phyloP scores from a whole-genome alignment of 176 grass and related monocot species.

The Oryza longistaminata region DNA sequence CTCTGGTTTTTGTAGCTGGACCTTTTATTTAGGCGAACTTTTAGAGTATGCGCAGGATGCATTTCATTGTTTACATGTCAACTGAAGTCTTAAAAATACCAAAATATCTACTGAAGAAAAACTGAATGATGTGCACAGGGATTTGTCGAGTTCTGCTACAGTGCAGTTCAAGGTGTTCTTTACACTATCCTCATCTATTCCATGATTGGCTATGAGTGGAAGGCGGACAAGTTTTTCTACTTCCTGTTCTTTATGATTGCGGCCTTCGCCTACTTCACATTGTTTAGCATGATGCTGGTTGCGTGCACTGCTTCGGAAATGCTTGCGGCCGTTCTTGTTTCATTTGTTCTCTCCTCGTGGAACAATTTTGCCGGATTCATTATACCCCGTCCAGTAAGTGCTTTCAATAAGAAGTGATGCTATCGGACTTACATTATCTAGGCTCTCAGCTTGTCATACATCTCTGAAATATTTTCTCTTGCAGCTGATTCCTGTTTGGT shows the following conservation, averaged over 20 bases:
- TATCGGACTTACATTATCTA: not conserved
- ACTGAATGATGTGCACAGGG: constrained; percentile 40
- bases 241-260: constrained; percentile 55
- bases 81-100: not conserved
- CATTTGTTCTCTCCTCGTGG: constrained; percentile 49
- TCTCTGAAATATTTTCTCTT: constrained; percentile 7
- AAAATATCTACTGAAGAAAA: not conserved
- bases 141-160: constrained; percentile 57
- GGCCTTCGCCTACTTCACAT: constrained; percentile 49
- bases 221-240: constrained; percentile 46
- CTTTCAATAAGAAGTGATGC: not conserved
- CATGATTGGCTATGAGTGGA: constrained; percentile 60
- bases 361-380: constrained; percentile 69
- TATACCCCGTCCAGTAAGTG: constrained; percentile 49
- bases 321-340: constrained; percentile 40
- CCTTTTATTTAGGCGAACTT: not conserved
- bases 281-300: constrained; percentile 63
- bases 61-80: not conserved
- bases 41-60: not conserved
- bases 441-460: too few species aligned
- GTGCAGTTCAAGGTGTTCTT: constrained; percentile 37
- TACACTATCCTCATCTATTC: constrained; percentile 57
- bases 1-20: not conserved
- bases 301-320: constrained; percentile 55
- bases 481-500: constrained; percentile 65